These are phyloP conservation scores for Candida krabiensis DNA, from an alignment of 805 yeast species.

Conservation along the genomic window DNA sequence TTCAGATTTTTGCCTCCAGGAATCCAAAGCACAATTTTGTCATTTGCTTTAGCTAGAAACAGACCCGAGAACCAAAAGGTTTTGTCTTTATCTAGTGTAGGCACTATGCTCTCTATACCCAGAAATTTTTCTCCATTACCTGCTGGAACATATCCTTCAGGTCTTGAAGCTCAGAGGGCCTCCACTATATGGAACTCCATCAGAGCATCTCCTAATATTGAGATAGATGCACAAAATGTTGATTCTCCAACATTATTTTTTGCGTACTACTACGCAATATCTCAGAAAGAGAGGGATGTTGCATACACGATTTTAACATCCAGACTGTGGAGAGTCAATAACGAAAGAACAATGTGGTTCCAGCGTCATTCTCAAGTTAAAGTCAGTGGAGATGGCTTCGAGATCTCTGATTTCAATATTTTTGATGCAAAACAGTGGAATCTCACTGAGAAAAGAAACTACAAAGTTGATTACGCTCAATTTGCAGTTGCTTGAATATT, in stretches of 20 bases:
- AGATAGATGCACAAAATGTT: slow-evolving; percentile 26
- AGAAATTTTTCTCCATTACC: slow-evolving; percentile 28
- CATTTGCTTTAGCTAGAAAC: slow-evolving; percentile 26
- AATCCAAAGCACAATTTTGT: slow-evolving; percentile 32
- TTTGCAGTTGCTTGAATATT: slow-evolving; percentile 9
- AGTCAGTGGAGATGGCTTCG: slow-evolving; percentile 39
- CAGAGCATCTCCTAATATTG: slow-evolving; percentile 22
- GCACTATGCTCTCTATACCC: slow-evolving; percentile 26
- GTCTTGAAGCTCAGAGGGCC: slow-evolving; percentile 33
- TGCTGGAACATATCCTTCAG: slow-evolving; percentile 30
- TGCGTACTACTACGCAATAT: slow-evolving; percentile 43
- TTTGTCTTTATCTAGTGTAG: slow-evolving; percentile 23
- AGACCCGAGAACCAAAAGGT: slow-evolving; percentile 15
- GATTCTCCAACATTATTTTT: slow-evolving; percentile 41
- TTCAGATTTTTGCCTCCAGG: slow-evolving; percentile 37
- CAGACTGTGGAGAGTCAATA: slow-evolving; percentile 39
- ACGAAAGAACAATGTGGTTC: slow-evolving; percentile 32
- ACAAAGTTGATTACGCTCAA: slow-evolving; percentile 37
- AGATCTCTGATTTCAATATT: slow-evolving; percentile 43
- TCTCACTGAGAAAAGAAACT: slow-evolving; percentile 40
- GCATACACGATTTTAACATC: slow-evolving; percentile 34
- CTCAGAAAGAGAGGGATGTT: slow-evolving; percentile 40
- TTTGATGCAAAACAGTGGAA: slow-evolving; percentile 46
- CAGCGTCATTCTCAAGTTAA: slow-evolving; percentile 39
- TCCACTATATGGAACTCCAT: slow-evolving; percentile 33